Percentiles rank a stretch among this genome's conserved stretches.
phyloP scores from a whole-genome alignment of 805 yeast species.

The Kockiozyma suomiensis region DNA sequence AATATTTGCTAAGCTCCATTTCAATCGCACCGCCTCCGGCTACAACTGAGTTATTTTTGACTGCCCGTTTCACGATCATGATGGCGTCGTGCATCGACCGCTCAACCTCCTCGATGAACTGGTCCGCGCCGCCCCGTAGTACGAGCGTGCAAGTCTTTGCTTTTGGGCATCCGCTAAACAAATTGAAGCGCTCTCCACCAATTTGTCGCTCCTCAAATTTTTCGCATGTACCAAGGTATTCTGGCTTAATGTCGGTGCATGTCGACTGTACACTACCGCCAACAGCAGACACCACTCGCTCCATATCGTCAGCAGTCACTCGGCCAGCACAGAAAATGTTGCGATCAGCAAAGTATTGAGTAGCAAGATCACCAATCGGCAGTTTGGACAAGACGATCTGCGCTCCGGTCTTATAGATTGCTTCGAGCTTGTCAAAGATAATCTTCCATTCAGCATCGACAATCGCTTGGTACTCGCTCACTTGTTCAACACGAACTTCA shows the following conservation, averaged over 20 bases:
- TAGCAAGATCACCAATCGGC: conserved; percentile 98
- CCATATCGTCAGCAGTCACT: conserved; percentile 85
- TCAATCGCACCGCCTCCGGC: conserved; percentile 99
- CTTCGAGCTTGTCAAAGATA: conserved; percentile 80
- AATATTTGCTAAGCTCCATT: conserved; percentile 89
- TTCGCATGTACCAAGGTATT: conserved; percentile 83
- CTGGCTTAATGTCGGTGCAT: conserved; percentile 60
- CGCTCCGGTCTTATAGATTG: conserved; percentile 83
- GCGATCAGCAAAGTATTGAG: conserved; percentile 96
- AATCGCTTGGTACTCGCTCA: conserved; percentile 88
- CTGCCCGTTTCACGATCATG: conserved; percentile 95
- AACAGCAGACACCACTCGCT: conserved; percentile 87
- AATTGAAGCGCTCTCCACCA: conserved; percentile 92
- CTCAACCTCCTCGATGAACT: conserved; percentile 96
- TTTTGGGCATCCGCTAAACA: conserved; percentile 89
- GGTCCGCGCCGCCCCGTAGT: conserved; percentile 97
- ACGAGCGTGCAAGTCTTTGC: conserved; percentile 92
- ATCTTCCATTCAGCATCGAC: conserved; percentile 99
- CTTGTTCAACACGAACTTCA: conserved; percentile 93
- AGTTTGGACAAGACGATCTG: conserved; percentile 88
- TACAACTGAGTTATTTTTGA: conserved; percentile 81
- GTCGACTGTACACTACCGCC: conserved; percentile 86
- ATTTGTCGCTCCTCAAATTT: conserved; percentile 90
- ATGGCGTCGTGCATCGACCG: conserved; percentile 97
- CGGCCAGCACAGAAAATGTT: conserved; percentile 97